Percentiles rank a stretch among this genome's conserved stretches.
phyloP scores from a whole-genome alignment of 2,329 filamentous ascomycete species.

The Aspergillus luchuensis region DNA sequence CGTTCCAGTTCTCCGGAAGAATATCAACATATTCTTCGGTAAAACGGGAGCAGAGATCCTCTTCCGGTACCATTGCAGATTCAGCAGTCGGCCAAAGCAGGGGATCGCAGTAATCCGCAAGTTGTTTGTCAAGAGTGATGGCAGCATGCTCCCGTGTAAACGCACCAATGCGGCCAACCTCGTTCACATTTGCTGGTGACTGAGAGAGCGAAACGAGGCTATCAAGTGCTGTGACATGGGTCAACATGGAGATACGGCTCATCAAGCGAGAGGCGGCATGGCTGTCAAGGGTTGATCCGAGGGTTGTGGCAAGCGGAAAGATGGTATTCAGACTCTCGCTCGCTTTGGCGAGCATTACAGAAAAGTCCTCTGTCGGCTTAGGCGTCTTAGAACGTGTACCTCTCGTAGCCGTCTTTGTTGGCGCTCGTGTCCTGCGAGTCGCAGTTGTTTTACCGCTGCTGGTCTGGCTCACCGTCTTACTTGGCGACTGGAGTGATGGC shows the following conservation, averaged over 20 bases:
- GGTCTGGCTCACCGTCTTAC: conserved; percentile 40
- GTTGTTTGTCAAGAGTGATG: conserved; percentile 50
- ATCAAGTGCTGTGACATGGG: conserved; percentile 42
- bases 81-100: conserved; percentile 52
- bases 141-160: conserved; percentile 42
- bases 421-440: conserved; percentile 30
- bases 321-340: conserved; percentile 37
- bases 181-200: conserved; percentile 43
- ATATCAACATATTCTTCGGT: conserved; percentile 82
- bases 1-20: conserved; percentile 79
- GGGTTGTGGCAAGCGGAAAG: conserved; percentile 34
- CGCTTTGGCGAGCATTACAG: conserved; percentile 40
- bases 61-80: conserved; percentile 21
- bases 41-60: conserved; percentile 62
- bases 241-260: conserved; percentile 46
- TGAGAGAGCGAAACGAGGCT: conserved; percentile 29
- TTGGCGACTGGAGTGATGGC: conserved; percentile 61
- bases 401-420: conserved; percentile 29
- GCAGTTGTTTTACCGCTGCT: conserved; percentile 30
- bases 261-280: conserved; percentile 42
- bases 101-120: conserved; percentile 47
- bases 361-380: conserved; percentile 39
- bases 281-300: conserved; percentile 44
- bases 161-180: conserved; percentile 45
- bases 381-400: conserved; percentile 31